Percentiles rank a stretch among this genome's conserved stretches.
These are phyloP conservation scores for Tephrocybe rancida DNA, from an alignment of 768 basidiomycete species.

Conservation along the genomic window DNA sequence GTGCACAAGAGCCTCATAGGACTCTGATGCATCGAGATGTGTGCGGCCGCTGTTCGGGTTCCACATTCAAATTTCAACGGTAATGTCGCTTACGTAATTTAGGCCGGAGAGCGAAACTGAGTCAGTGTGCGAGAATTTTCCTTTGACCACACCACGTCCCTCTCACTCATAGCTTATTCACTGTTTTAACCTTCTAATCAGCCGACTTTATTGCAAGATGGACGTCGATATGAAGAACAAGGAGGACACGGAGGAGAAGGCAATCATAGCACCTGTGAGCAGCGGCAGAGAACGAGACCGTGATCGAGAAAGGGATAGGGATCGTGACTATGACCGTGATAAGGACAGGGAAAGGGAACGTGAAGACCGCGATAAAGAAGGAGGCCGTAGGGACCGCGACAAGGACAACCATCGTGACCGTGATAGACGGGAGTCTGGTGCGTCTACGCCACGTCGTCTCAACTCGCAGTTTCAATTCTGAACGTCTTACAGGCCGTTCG, in stretches of 20 bases:
- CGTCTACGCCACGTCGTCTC: conserved; percentile 11
- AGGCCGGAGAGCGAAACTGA: background rate
- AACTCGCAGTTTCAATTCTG: conserved; percentile 1
- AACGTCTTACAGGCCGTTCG: conserved; percentile 26
- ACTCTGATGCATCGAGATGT: too few relatives aligned
- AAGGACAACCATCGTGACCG: conserved; percentile 51
- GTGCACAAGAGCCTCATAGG: too few relatives aligned
- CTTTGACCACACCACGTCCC: background rate
- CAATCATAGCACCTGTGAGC: conserved; percentile 36
- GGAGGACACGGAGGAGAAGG: conserved; percentile 72
- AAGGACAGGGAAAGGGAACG: conserved; percentile 37
- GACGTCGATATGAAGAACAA: conserved; percentile 84
- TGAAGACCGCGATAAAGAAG: conserved; percentile 37
- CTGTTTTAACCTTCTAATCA: conserved; percentile 5
- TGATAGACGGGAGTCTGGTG: conserved; percentile 62
- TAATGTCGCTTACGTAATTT: background rate
- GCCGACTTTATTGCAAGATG: conserved; percentile 42
- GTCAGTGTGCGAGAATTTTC: conserved; percentile 10
- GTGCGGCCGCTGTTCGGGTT: too few relatives aligned
- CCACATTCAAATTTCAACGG: too few relatives aligned
- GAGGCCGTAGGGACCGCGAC: conserved; percentile 38
- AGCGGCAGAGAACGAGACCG: conserved; percentile 46
- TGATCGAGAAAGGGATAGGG: conserved; percentile 46
- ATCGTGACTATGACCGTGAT: conserved; percentile 39
- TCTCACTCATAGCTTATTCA: conserved; percentile 9